These are phyloP conservation scores for Cercospora canescens DNA, from an alignment of 2,329 filamentous ascomycete genomes.

Conservation along the genomic window DNA sequence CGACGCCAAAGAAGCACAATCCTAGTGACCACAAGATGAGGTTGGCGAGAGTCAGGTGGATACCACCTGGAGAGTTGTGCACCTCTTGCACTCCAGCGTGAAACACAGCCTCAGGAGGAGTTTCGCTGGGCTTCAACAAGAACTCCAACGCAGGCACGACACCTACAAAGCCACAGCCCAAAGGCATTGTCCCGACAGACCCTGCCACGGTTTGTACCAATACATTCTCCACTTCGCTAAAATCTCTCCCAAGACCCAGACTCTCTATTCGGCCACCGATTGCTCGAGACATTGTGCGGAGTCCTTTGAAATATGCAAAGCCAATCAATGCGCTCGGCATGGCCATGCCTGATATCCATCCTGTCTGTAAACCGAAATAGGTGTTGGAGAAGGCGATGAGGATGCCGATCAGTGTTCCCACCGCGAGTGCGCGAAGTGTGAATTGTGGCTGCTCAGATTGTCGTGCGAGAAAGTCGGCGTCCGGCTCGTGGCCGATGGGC, in stretches of 20 bases:
- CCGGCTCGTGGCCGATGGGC: constrained; percentile 33
- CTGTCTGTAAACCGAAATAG: constrained; percentile 96
- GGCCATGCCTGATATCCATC: constrained; percentile 84
- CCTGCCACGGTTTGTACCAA: constrained; percentile 94
- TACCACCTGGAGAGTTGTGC: constrained; percentile 21
- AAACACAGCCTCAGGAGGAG: constrained; percentile 28
- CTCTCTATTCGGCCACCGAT: constrained; percentile 28
- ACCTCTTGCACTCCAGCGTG: neutral
- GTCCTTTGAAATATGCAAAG: constrained; percentile 85
- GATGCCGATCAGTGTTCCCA: constrained; percentile 80
- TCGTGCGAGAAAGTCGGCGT: constrained; percentile 28
- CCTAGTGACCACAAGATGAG: constrained; percentile 89
- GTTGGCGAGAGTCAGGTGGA: constrained; percentile 61
- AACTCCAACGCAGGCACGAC: constrained; percentile 93
- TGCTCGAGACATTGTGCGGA: constrained; percentile 69
- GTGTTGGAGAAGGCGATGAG: constrained; percentile 96
- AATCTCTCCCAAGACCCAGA: constrained; percentile 55
- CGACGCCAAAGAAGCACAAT: constrained; percentile 92
- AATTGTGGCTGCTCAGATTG: constrained; percentile 58
- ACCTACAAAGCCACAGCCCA: constrained; percentile 93
- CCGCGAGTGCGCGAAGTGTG: constrained; percentile 75
- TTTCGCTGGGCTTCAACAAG: constrained; percentile 72
- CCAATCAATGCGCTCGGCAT: constrained; percentile 95
- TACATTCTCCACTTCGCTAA: constrained; percentile 94
- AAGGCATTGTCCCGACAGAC: constrained; percentile 92